Base-by-base conservation (phyloP, 495 filamentous ascomycete species). In the Neurospora discreta region DNA sequence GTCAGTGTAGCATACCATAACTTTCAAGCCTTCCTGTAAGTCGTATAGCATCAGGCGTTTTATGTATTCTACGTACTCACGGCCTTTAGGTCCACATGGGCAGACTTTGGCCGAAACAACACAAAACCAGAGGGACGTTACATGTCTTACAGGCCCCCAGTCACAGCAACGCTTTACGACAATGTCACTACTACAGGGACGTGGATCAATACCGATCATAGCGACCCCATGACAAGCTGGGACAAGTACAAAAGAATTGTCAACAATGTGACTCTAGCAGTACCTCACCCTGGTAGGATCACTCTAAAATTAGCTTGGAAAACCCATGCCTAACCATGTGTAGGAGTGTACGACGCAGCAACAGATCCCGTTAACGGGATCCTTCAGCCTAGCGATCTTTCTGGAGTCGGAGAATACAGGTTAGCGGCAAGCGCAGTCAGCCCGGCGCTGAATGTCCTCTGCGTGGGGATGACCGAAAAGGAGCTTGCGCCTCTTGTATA, bases 221-320 rank as follows among this genome's bases (percentile, higher is more conserved):
- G 78, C 33, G 78, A 90, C 71, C 83, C 88, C 39, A 81, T 79
- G 1, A 77, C 78, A 5, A 77, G 80, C 3, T 91, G 86, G 15
- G 69, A 78, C 3, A 72, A 79, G 39, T 77, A 86, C 73, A 71
- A 74, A 0, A 82, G 90, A 42, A 80, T 90, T 58, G 77, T 93
- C 72, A 89, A 91, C 78, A 93, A 93, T 75, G 86, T 93, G 46
- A 92, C 89, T 0, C 85, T 93, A 74, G 89, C 90, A 3, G 89
- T 93, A 84, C 91, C 91, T 0, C 91, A 93, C 71, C 83, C 87
- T 3, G 73, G 73, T 71, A 58, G 69, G 72, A 3, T 33, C 0
- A 4, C 8, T 33, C 8, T 5, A 23, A 5, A 30, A 36, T 9
- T 16, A 39, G 5, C 3, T 0, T 10, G 11, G 16, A 11, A 38